A percentile compares a stretch with the other conserved stretches of the same genome.
These are phyloP conservation scores for Hypoxylon sp. DNA, from an alignment of 2,329 filamentous ascomycete species.

Conservation along the genomic window DNA sequence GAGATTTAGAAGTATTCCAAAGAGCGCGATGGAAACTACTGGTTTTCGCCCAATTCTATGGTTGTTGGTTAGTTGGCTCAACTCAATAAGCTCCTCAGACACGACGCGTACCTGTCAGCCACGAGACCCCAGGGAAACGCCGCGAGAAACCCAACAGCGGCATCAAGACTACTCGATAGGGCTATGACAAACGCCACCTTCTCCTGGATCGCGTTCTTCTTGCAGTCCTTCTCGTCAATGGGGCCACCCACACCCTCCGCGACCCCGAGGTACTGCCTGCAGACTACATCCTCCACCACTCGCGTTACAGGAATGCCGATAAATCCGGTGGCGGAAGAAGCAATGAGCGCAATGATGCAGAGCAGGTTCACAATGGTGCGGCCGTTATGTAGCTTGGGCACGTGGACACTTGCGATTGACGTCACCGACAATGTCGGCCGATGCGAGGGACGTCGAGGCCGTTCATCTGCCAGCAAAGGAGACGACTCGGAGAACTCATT, in stretches of 20 bases:
- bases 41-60: slow-evolving; percentile 57
- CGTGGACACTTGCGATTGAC: slow-evolving; percentile 45
- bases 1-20: slow-evolving; percentile 50
- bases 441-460: slow-evolving; percentile 42
- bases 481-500: slow-evolving; percentile 35
- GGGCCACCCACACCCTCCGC: slow-evolving; percentile 7
- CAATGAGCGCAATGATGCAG: slow-evolving; percentile 54
- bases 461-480: slow-evolving; percentile 23
- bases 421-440: slow-evolving; percentile 45
- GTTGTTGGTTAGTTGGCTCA: slow-evolving; percentile 4
- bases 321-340: slow-evolving; percentile 52
- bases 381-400: slow-evolving; percentile 49
- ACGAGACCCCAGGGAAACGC: slow-evolving; percentile 59
- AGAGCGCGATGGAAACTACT: slow-evolving; percentile 54
- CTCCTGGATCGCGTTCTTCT: slow-evolving; percentile 55
- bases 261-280: slow-evolving; percentile 56
- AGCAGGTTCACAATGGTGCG: slow-evolving; percentile 54
- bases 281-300: slow-evolving; percentile 58
- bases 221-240: slow-evolving; percentile 58
- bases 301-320: slow-evolving; percentile 54
- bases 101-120: slow-evolving; percentile 48
- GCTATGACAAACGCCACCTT: slow-evolving; percentile 57
- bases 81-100: neutral
- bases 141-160: slow-evolving; percentile 55
- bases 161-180: slow-evolving; percentile 49